Evolutionary conservation across 2,329 filamentous ascomycete species (phyloP), one percentile per base, ranked within the genome.

Genomic region (Colletotrichum salicis): DNA sequence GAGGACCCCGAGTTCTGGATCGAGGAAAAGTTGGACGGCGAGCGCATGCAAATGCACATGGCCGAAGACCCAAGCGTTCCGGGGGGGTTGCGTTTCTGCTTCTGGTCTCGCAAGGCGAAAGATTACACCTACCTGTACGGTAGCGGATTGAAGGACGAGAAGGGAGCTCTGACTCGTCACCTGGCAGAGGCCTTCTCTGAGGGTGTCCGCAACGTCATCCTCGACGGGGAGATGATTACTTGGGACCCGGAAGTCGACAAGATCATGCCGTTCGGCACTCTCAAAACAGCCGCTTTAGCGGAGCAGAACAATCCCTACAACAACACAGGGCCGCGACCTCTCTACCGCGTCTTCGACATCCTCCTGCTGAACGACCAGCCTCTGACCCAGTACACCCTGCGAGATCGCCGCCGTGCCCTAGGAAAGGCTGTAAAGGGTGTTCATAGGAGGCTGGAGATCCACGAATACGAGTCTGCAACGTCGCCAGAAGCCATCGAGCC

Each of bases 141-240:
- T 7, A 87, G 90, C 70, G 89, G 92, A 0, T 88, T 97, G 19
- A 83, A 91, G 58, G 94, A 97, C 74, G 88, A 92, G 6, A 90
- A 91, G 52, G 92, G 93, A 8, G 91, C 95, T 7, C 81, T 98
- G 64, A 97, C 96, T 0, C 88, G 94, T 41, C 92, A 97, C 79
- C 85, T 98, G 24, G 90, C 90, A 64, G 86, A 90, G 52, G 94
- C 94, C 0, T 98, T 99, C 79, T 86, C 91, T 2, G 84, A 90
- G 1, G 91, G 92, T 1, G 94, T 98, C 0, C 87, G 92, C 19
- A 98, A 94, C 78, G 87, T 97, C 74, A 97, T 99, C 61, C 86
- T 99, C 0, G 96, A 99, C 77, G 96, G 96, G 11, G 96, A 99
- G 80, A 99, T 99, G 96, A 95, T 99, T 70, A 97, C 95, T 0